These are phyloP conservation scores for Fusarium veterinarium DNA, from an alignment of 2,329 filamentous ascomycete species.

Conservation along the genomic window DNA sequence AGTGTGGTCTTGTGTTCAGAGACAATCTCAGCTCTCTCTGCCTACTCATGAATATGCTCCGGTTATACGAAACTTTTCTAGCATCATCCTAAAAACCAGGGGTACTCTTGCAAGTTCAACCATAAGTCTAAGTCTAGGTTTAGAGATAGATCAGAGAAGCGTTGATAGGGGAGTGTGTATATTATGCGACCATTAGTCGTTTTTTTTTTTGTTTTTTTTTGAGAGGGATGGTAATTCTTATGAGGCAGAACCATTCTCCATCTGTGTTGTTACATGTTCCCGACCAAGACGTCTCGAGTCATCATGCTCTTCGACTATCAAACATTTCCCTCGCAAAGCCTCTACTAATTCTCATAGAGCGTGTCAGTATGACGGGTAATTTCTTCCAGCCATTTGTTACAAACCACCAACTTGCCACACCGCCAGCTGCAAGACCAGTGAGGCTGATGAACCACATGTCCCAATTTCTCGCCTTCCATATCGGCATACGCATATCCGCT, in stretches of 20 bases:
- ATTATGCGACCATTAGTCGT: not conserved
- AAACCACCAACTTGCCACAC: conserved; percentile 37
- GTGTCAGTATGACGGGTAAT: conserved; percentile 18
- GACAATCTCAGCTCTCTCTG: too few species aligned
- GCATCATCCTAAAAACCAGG: too few species aligned
- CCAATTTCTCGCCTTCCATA: conserved; percentile 54
- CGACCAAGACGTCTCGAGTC: not conserved
- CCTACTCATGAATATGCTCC: too few species aligned
- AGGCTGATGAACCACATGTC: conserved; percentile 48
- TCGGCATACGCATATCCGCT: conserved; percentile 55
- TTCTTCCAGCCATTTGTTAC: conserved; percentile 26
- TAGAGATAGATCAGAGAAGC: too few species aligned
- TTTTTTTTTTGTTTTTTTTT: not conserved
- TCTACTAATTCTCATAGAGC: not conserved
- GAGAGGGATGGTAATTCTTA: too few species aligned
- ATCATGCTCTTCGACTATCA: not conserved
- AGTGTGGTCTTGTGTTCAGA: too few species aligned
- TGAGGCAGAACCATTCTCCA: not conserved
- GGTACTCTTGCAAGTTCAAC: too few species aligned
- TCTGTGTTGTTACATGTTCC: not conserved
- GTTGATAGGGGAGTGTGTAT: too few species aligned
- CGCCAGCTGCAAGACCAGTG: conserved; percentile 6
- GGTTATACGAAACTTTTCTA: too few species aligned
- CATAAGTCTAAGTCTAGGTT: too few species aligned
- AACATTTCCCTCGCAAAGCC: conserved; percentile 2